These are phyloP conservation scores for Luffa aegyptiaca DNA, from an alignment of 306 rosid species.

Conservation along the genomic window DNA sequence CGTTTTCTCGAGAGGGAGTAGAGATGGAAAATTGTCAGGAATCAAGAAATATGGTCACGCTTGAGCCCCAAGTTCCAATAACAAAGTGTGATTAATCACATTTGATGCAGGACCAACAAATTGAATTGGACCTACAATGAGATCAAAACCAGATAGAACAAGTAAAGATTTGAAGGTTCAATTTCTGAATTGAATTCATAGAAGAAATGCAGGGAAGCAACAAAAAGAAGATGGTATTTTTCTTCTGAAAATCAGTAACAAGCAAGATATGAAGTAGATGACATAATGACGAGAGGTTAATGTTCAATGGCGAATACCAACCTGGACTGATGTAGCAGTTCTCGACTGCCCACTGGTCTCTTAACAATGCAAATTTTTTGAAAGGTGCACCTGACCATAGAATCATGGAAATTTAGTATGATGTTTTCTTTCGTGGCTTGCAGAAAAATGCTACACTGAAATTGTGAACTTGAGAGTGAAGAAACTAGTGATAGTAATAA, in stretches of 20 bases:
- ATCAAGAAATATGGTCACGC: not conserved
- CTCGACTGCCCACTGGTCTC: conserved; percentile 80
- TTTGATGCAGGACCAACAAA: conserved; percentile 67
- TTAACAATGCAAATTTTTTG: conserved; percentile 69
- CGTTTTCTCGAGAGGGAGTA: not conserved
- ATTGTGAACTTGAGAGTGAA: not conserved
- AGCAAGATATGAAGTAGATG: not conserved
- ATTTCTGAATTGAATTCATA: not conserved
- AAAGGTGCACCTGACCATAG: conserved; percentile 66
- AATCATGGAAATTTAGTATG: not conserved
- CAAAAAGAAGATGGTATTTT: not conserved
- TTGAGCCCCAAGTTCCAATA: conserved; percentile 44
- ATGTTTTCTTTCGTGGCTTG: not conserved
- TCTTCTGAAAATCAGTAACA: not conserved
- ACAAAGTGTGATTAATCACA: conserved; percentile 66
- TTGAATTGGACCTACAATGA: conserved; percentile 73
- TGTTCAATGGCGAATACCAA: conserved; percentile 6
- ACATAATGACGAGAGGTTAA: not conserved
- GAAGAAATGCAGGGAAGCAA: not conserved
- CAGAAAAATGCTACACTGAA: not conserved
- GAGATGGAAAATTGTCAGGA: not conserved
- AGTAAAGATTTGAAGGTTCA: conserved; percentile 7
- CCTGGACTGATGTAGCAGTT: conserved; percentile 93
- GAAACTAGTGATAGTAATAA: not conserved
- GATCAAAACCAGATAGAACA: not conserved